These are phyloP conservation scores for Cyamopsis tetragonoloba DNA, from an alignment of 306 rosid species.

Conservation along the genomic window DNA sequence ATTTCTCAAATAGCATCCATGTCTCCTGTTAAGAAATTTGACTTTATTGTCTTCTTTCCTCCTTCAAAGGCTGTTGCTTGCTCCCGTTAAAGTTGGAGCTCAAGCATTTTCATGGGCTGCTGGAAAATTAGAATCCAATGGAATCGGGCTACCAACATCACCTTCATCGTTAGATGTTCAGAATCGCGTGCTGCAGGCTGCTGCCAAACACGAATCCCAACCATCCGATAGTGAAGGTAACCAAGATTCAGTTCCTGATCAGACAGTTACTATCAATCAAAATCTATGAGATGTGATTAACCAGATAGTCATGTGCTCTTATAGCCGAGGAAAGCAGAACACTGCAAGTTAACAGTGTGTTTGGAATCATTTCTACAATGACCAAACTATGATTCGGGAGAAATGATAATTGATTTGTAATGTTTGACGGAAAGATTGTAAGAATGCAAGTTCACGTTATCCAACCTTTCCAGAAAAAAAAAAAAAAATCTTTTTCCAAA, in stretches of 20 bases:
- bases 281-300: conserved; percentile 49
- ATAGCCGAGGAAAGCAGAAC: conserved; percentile 24
- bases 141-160: conserved; percentile 82
- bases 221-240: conserved; percentile 61
- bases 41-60: conserved; percentile 16
- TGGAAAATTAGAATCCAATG: conserved; percentile 73
- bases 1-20: not conserved
- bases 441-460: conserved; percentile 18
- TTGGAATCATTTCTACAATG: no score
- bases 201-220: conserved; percentile 94
- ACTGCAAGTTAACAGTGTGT: conserved; percentile 19
- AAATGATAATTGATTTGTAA: no score
- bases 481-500: no score
- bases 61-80: conserved; percentile 56
- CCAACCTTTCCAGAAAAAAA: no score
- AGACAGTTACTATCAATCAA: conserved; percentile 46
- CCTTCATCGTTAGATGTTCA: conserved; percentile 93
- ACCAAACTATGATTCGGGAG: no score
- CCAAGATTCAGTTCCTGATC: conserved; percentile 52
- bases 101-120: conserved; percentile 87
- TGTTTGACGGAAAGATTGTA: conserved; percentile 28
- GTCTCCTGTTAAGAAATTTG: conserved; percentile 1
- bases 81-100: conserved; percentile 67
- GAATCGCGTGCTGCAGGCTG: conserved; percentile 90
- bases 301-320: conserved; percentile 40